Percentiles rank a stretch among this genome's conserved stretches.
These are phyloP conservation scores for Globisporangium acanthophoron DNA, from an alignment of 352 stramenopile genomes.

Conservation along the genomic window DNA sequence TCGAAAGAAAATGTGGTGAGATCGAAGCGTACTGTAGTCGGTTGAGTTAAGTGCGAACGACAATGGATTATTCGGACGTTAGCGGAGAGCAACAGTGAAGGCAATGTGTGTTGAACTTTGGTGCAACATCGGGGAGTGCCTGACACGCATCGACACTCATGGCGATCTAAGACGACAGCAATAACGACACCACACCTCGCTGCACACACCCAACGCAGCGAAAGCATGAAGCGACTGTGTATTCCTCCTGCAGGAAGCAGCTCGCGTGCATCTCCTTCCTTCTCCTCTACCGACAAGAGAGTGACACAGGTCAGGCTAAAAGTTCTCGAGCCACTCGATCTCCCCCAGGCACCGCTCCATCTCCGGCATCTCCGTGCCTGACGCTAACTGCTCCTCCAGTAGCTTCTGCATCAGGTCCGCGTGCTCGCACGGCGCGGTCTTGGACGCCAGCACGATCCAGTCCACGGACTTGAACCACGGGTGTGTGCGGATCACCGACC, in stretches of 20 bases:
- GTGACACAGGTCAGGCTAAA: conserved; percentile 23
- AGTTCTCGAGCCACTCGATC: conserved; percentile 77
- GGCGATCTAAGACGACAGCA: too few species aligned
- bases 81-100: background rate
- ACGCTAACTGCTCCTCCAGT: conserved; percentile 49
- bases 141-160: too few species aligned
- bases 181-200: too few species aligned
- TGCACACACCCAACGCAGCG: too few species aligned
- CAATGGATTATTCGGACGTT: background rate
- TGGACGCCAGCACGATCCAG: conserved; percentile 73
- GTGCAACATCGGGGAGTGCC: too few species aligned
- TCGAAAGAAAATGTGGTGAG: background rate
- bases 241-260: too few species aligned
- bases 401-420: conserved; percentile 43
- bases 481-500: conserved; percentile 73
- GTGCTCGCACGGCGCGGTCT: conserved; percentile 46
- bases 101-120: background rate
- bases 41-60: background rate
- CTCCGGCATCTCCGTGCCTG: conserved; percentile 40
- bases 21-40: too few species aligned
- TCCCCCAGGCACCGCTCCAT: conserved; percentile 58
- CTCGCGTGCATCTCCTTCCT: background rate
- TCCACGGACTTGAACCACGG: conserved; percentile 76
- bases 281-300: background rate
- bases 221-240: background rate